Conservation (phyloP, 345 rosid genomes). For the Ricinus communis region DNA sequence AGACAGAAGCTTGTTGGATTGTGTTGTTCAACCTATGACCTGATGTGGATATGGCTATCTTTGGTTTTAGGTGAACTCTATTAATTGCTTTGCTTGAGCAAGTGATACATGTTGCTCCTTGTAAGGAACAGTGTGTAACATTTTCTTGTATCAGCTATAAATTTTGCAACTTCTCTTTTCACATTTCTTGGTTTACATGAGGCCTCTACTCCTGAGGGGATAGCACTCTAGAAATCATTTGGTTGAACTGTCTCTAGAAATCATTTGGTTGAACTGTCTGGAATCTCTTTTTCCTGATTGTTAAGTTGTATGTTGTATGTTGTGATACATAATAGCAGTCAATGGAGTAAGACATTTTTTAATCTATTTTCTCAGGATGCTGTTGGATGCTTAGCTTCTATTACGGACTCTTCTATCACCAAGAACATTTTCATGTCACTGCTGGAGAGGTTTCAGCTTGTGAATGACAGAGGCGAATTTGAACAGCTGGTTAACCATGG, state of each 20-base stretch:
- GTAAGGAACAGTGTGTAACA: neutral
- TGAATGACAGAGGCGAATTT: conserved; percentile 45
- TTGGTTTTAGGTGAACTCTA: neutral
- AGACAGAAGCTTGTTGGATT: neutral
- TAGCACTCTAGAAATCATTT: neutral
- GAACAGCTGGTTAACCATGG: conserved; percentile 30
- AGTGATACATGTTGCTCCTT: neutral
- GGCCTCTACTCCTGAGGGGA: neutral
- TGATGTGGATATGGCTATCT: neutral
- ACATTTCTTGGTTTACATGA: neutral
- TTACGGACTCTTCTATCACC: conserved; percentile 63
- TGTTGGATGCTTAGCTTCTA: conserved; percentile 77
- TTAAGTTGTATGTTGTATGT: neutral
- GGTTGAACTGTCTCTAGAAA: too few relatives aligned
- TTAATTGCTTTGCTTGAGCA: conserved; percentile 1
- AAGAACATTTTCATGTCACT: conserved; percentile 55
- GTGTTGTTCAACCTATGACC: neutral
- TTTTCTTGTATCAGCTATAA: conserved; percentile 1
- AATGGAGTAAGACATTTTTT: conserved; percentile 5
- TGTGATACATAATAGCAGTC: neutral
- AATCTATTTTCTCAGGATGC: conserved; percentile 63
- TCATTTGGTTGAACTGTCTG: neutral
- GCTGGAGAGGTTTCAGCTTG: conserved; percentile 56
- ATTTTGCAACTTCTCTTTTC: neutral
- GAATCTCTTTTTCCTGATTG: neutral